Conservation (phyloP, 169 alveolate genomes). For the Plasmodium malariae region DNA sequence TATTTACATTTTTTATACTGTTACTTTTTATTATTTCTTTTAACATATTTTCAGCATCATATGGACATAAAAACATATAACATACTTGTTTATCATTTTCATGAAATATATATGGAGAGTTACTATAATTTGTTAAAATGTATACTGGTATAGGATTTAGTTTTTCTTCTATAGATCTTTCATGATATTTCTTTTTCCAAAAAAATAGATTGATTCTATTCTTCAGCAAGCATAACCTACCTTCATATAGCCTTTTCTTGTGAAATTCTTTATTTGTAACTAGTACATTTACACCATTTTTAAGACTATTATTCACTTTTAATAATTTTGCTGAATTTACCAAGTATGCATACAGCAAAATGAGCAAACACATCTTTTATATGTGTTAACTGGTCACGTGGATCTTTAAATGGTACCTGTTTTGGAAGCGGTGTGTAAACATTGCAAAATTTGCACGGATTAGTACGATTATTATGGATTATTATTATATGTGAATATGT, state of each 20-base stretch:
- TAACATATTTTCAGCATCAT: constrained; percentile 71
- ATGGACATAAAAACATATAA: constrained; percentile 67
- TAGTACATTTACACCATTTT: not conserved
- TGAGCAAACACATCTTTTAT: constrained; percentile 16
- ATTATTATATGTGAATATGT: too few species aligned
- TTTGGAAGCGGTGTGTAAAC: too few species aligned
- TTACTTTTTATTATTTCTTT: constrained; percentile 51
- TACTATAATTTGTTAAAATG: constrained; percentile 53
- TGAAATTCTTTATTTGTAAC: not conserved
- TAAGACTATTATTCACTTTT: not conserved
- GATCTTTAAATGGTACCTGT: too few species aligned
- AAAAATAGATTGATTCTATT: constrained; percentile 15
- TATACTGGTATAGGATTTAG: constrained; percentile 50
- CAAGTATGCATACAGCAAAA: constrained; percentile 32
- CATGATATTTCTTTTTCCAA: constrained; percentile 72
- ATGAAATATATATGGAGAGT: constrained; percentile 71
- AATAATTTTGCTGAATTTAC: not conserved
- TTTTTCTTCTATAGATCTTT: constrained; percentile 64
- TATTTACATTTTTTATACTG: constrained; percentile 40
- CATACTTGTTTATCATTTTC: constrained; percentile 67
- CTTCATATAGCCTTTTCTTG: not conserved
- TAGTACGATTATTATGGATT: too few species aligned
- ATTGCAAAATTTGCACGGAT: not conserved
- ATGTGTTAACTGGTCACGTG: not conserved
- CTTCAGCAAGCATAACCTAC: constrained; percentile 21